A percentile compares a stretch with the other conserved stretches of the same genome.
These are phyloP conservation scores for Garcia nutans DNA, from an alignment of 345 rosid genomes.

Conservation along the genomic window DNA sequence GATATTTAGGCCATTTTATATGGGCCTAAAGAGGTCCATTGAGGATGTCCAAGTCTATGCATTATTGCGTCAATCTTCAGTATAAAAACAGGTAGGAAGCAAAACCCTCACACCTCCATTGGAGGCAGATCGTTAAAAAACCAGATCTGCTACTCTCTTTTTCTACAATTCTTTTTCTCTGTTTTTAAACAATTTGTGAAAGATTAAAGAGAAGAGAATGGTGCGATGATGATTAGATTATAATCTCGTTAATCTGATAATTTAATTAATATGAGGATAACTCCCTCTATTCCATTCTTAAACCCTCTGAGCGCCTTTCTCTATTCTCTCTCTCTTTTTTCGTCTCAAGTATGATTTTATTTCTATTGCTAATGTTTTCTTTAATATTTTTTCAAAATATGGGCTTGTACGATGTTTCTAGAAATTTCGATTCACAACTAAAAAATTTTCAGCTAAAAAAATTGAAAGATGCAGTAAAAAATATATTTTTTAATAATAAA, in stretches of 20 bases:
- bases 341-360: no score
- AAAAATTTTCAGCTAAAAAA: no score
- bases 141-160: neutral
- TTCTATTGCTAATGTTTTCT: no score
- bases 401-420: no score
- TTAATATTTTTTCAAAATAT: no score
- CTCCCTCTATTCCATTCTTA: neutral
- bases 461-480: no score
- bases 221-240: conserved; percentile 2
- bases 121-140: neutral
- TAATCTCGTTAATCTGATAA: conserved; percentile 14
- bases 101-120: neutral
- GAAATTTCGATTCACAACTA: no score
- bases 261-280: neutral
- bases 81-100: neutral
- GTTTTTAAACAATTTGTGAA: neutral
- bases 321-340: no score
- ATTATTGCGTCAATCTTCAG: neutral
- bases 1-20: no score
- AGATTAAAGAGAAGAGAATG: neutral
- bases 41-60: no score
- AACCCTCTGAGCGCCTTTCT: neutral
- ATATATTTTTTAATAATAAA: no score
- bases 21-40: no score
- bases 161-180: neutral